A percentile compares a stretch with the other conserved stretches of the same genome.
Evolutionary conservation across 2,329 filamentous ascomycete genomes (phyloP).

Genomic region (Neonectria hederae): DNA sequence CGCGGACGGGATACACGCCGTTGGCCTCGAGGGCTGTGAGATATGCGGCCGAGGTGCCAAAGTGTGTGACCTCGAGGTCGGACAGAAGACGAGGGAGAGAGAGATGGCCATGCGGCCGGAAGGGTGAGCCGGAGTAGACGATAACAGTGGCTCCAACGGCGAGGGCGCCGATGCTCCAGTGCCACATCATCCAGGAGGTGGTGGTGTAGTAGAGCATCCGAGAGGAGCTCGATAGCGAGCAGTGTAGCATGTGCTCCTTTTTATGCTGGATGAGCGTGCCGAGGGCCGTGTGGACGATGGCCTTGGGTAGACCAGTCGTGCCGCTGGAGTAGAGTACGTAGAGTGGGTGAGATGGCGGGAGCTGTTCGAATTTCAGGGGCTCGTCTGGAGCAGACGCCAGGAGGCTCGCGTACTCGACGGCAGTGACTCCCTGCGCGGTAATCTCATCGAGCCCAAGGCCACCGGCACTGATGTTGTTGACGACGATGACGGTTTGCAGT

Average conservation of each 20-base stretch:
- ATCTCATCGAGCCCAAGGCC: constrained; percentile 56
- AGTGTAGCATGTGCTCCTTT: constrained; percentile 92
- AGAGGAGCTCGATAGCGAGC: constrained; percentile 77
- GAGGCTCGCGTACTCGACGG: constrained; percentile 57
- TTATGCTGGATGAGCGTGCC: constrained; percentile 96
- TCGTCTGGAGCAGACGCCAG: constrained; percentile 54
- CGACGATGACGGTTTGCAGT: constrained; percentile 76
- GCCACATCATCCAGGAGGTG: constrained; percentile 99
- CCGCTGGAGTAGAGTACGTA: constrained; percentile 95
- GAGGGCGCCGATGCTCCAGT: constrained; percentile 90
- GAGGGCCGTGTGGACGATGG: constrained; percentile 90
- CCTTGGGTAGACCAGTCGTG: constrained; percentile 88
- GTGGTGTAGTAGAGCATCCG: constrained; percentile 94
- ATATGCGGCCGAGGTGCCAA: constrained; percentile 94
- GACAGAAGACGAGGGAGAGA: constrained; percentile 86
- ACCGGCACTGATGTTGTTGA: constrained; percentile 68
- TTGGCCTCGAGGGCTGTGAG: constrained; percentile 90
- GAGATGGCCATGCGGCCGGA: constrained; percentile 79
- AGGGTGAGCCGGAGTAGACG: constrained; percentile 93
- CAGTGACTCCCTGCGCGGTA: constrained; percentile 50
- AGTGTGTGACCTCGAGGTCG: constrained; percentile 85
- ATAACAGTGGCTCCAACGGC: constrained; percentile 85
- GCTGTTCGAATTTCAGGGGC: constrained; percentile 74
- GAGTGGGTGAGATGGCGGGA: constrained; percentile 86
- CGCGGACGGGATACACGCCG: constrained; percentile 64